A percentile compares a stretch with the other conserved stretches of the same genome.
These are phyloP conservation scores for Veloporphyrellus conicus DNA, from an alignment of 1,284 basidiomycete species.

Conservation along the genomic window DNA sequence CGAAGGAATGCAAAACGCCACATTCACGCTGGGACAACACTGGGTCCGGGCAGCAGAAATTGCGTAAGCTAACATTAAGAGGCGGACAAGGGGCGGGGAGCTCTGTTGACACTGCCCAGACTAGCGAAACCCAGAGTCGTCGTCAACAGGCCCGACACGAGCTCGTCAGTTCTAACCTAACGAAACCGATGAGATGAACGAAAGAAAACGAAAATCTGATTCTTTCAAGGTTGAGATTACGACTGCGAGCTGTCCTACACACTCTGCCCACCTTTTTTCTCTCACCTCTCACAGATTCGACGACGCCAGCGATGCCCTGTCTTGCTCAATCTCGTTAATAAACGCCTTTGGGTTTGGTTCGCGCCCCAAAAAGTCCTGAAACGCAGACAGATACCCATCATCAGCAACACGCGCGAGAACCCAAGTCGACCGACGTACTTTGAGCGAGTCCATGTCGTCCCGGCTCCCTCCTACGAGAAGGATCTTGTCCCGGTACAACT, in stretches of 20 bases:
- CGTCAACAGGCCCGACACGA: too few species aligned
- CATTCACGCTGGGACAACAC: too few species aligned
- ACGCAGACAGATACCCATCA: background rate
- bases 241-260: background rate
- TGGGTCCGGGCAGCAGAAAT: too few species aligned
- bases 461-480: constrained; percentile 52
- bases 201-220: too few species aligned
- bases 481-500: constrained; percentile 51
- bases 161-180: too few species aligned
- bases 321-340: constrained; percentile 24
- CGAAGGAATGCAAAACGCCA: too few species aligned
- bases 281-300: constrained; percentile 11
- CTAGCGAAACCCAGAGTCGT: too few species aligned
- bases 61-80: too few species aligned
- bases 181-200: too few species aligned
- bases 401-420: background rate
- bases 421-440: constrained; percentile 33
- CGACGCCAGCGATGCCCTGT: background rate
- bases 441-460: constrained; percentile 56
- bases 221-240: too few species aligned
- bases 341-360: constrained; percentile 68
- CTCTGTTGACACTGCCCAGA: too few species aligned
- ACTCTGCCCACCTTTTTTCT: background rate
- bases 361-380: constrained; percentile 69
- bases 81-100: too few species aligned